phyloP scores from a whole-genome alignment of 352 stramenopile species.

The Globisporangium polare region DNA sequence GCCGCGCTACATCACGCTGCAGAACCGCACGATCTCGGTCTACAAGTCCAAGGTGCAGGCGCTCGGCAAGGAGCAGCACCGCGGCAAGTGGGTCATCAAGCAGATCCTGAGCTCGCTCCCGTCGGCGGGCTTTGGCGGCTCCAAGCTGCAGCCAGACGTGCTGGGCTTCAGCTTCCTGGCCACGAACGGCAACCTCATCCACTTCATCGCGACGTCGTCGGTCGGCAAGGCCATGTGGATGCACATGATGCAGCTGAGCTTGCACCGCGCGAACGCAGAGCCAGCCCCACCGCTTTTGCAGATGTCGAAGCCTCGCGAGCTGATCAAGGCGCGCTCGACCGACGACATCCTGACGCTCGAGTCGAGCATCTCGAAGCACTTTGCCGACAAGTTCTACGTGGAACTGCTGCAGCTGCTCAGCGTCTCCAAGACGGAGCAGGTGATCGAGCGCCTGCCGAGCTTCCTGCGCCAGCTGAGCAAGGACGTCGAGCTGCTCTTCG shows the following conservation, averaged over 20 bases:
- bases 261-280: conserved; percentile 51
- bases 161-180: conserved; percentile 82
- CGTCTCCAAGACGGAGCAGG: conserved; percentile 28
- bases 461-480: conserved; percentile 84
- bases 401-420: conserved; percentile 60
- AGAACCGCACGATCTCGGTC: conserved; percentile 74
- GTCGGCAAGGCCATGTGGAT: conserved; percentile 84
- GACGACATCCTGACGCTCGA: conserved; percentile 53
- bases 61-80: conserved; percentile 72
- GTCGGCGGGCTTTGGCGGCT: conserved; percentile 73
- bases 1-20: conserved; percentile 81
- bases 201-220: conserved; percentile 71
- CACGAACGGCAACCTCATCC: conserved; percentile 80
- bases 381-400: conserved; percentile 66
- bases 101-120: conserved; percentile 76
- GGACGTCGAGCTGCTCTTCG: conserved; percentile 80
- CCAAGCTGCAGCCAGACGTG: conserved; percentile 71
- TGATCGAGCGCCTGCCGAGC: conserved; percentile 54
- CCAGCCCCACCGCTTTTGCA: conserved; percentile 28
- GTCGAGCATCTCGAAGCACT: conserved; percentile 59
- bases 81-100: conserved; percentile 79
- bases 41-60: conserved; percentile 88
- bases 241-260: conserved; percentile 71
- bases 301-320: conserved; percentile 28
- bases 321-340: conserved; percentile 29